These are phyloP conservation scores for Plenodomus biglobosus DNA, from an alignment of 2,329 filamentous ascomycete species.

Conservation along the genomic window DNA sequence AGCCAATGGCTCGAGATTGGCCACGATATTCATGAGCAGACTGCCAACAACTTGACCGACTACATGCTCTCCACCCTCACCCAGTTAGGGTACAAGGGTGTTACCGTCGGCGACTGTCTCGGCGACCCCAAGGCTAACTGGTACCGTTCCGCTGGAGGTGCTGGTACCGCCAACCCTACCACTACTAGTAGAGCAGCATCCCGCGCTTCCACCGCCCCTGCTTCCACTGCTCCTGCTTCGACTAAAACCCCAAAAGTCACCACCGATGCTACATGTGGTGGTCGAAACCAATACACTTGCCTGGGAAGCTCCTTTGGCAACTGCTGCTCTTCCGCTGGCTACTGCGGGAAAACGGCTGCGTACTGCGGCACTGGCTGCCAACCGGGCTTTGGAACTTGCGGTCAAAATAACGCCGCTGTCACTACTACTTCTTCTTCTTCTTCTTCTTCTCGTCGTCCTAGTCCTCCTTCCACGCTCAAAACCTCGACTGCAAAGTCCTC, in stretches of 20 bases:
- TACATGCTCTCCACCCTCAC: conserved; percentile 49
- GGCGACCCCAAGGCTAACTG: conserved; percentile 51
- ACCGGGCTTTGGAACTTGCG: conserved; percentile 31
- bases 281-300: conserved; percentile 46
- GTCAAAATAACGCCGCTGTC: conserved; percentile 6
- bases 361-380: conserved; percentile 38
- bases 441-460: conserved; percentile 6
- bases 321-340: conserved; percentile 49
- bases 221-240: conserved; percentile 13
- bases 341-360: conserved; percentile 22
- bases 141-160: conserved; percentile 49
- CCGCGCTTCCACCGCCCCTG: too few relatives aligned
- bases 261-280: conserved; percentile 48
- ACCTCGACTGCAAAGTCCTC: conserved; percentile 1
- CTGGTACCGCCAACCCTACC: conserved; percentile 32
- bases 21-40: conserved; percentile 53
- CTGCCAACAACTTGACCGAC: conserved; percentile 48
- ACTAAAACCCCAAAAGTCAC: conserved; percentile 37
- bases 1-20: conserved; percentile 55
- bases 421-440: conserved; percentile 1
- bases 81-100: conserved; percentile 47
- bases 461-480: too few relatives aligned
- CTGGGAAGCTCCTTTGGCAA: conserved; percentile 46
- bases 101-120: conserved; percentile 53
- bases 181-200: conserved; percentile 1